Base-by-base conservation (phyloP, 768 basidiomycete species). In the Tricholoma saponaceum region DNA sequence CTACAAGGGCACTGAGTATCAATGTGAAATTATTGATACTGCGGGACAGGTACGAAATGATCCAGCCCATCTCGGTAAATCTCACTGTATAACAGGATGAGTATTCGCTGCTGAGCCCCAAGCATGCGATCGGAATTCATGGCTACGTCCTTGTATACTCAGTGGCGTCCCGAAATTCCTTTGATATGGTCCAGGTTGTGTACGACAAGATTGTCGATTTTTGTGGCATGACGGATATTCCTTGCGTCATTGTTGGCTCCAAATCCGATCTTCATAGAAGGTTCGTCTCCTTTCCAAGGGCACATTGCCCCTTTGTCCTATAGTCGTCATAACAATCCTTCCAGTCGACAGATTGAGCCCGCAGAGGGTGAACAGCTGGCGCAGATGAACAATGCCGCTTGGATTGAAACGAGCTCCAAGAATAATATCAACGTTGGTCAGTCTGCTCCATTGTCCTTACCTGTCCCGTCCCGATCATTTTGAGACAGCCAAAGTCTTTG, bases 71-170 rank as follows among this genome's bases (percentile, higher is more conserved):
- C 55, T 30, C 47, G 5, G 26, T 57, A 33, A 12, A 60, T 58
- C 50, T 23, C 58, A 47, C 44, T 57, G 56, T 50, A 14, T 25
- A 57, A 22, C 69, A 95, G 92, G 95, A 97, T 67, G 93, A 95
- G 67, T 95, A 87, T 74, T 90, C 92, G 12, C 87, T 95, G 59
- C 81, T 98, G 62, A 88, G 89, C 60, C 82, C 89, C 26, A 92
- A 90, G 63, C 92, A 96, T 69, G 92, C 90, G 32, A 90, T 97
- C 64, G 95, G 95, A 30, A 90, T 94, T 60, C 95, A 98, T 69
- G 95, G 95, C 64, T 97, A 87, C 69, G 83, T 98, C 64, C 84
- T 98, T 58, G 92, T 96, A 50, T 98, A 96, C 74, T 92, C 90
- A 0, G 89, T 96, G 70, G 80, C 90, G 2, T 90, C 88, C 13